Conservation (phyloP, 2,329 filamentous ascomycete species). For the Didymellaceae sp. region DNA sequence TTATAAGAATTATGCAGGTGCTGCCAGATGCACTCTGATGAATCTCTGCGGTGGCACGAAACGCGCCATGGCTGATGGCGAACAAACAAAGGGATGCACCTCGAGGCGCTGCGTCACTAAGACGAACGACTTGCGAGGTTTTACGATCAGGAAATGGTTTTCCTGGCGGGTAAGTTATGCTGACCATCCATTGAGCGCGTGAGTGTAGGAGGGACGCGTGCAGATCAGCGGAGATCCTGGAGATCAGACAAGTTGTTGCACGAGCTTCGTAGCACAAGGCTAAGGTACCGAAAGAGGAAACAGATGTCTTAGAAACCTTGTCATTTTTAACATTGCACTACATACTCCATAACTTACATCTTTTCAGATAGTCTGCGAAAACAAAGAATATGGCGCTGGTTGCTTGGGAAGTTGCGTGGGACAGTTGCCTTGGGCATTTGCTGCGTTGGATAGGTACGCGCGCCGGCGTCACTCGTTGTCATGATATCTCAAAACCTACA, state of each 20-base stretch:
- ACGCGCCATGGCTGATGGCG: not conserved
- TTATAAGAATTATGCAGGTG: not conserved
- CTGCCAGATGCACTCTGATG: constrained; percentile 1
- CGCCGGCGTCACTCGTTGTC: constrained; percentile 16
- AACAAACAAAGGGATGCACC: constrained; percentile 4
- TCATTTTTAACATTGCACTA: not conserved
- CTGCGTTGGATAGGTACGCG: constrained; percentile 15
- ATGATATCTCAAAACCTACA: constrained; percentile 16
- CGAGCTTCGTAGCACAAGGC: not conserved
- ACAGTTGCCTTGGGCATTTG: constrained; percentile 10
- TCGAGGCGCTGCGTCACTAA: not conserved
- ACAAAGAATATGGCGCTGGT: constrained; percentile 1
- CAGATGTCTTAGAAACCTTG: not conserved
- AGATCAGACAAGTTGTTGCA: not conserved
- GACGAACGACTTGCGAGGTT: not conserved
- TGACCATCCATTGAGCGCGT: not conserved
- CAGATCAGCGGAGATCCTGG: too few species aligned
- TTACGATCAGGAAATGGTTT: too few species aligned
- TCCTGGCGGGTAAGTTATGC: not conserved
- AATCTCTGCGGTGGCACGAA: constrained; percentile 1
- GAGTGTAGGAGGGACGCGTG: not conserved
- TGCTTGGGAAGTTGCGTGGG: constrained; percentile 5
- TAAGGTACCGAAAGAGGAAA: not conserved
- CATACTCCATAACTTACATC: constrained; percentile 4
- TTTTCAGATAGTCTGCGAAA: not conserved